Base-by-base conservation (phyloP, 345 rosid genomes). In the Alliaria petiolata region DNA sequence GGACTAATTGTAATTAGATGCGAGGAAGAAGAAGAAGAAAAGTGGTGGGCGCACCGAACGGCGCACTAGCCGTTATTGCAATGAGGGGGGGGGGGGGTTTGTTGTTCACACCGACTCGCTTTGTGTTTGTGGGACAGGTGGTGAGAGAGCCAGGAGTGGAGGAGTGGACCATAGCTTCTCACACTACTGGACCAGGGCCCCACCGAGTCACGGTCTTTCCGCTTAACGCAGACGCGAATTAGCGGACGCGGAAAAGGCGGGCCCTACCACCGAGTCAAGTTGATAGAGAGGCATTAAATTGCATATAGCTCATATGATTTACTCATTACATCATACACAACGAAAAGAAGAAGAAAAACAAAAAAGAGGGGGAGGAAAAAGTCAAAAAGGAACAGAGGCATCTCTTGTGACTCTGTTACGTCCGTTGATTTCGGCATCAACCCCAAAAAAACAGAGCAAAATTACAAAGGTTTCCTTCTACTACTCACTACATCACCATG, bases 1-100 rank as follows among this genome's bases (percentile, higher is more conserved):
- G 31, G 31, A 28, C 4, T 28, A n/a, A n/a, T n/a, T n/a, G n/a
- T 28, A 28, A 28, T 28, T 28, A 5, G 5, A 28, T 3, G 5
- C 1, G 6, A 28, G 5, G 31, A 28, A 28, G 31, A 28, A 28
- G 6, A 28, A 28, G 5, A 28, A 28, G 5, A 22, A 22, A 3
- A 22, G 25, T 22, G 36, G 36, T 49, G 67, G n/a, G 26, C 50
- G 44, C 65, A 28, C 59, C 57, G 6, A 11, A 25, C 72, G 65
- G 40, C 28, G 75, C 52, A 61, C 66, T 81, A 78, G 77, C 84
- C 75, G 81, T 78, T 69, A 51, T 43, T 50, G 46, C 34, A 33
- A 55, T 1, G 19, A 15, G 30, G 10, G n/a, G 7, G 30, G 4
- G 19, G n/a, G 3, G 14, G 51, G 11, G 15, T 44, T 40, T 16